Evolutionary conservation across 768 basidiomycete genomes (phyloP), one percentile per base, ranked within the genome.

Genomic region (Boletus pseudopeckii): DNA sequence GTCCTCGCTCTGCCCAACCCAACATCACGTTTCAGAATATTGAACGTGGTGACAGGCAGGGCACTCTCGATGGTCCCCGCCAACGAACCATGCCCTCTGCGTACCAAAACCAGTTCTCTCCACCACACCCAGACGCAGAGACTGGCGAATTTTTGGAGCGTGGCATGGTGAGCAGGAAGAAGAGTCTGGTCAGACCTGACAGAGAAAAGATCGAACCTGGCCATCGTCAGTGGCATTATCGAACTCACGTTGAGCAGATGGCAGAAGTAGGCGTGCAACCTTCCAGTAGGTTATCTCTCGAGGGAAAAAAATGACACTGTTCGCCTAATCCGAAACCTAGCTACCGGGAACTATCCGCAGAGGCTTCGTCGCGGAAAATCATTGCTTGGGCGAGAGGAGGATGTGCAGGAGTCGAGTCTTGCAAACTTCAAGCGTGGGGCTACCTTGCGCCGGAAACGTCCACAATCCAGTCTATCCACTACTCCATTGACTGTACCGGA

Each of bases 181-280:
- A 94, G 79, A 90, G 87, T 67, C 79, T 99, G 17, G 90, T 98
- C 49, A 77, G 80, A 52, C 96, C 96, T 5, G 96, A 99, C 71
- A 78, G 96, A 53, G 95, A 97, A 76, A 92, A 95, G 78, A 91
- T 98, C 61, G 94, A 98, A 64, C 93, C 94, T 10, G 84, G 85
- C 39, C 93, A 98, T 76, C 82, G 93, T 46, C 86, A 94, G 64
- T 98, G 88, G 86, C 89, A 98, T 72, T 98, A 98, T 73, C 84
- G 91, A 50, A 84, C 79, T 53, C 93, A 90, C 72, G 91, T 91
- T 18, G 87, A 88, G 22, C 83, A 85, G 67, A 74, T 90, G 65
- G 83, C 86, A 70, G 77, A 86, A 52, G 84, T 64, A 79, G 65
- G 78, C 45, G 80, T 93, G 13, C 76, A 84, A 68, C 89, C 93